A percentile compares a stretch with the other conserved stretches of the same genome.
These are phyloP conservation scores for Oehlia diaphana DNA, from an alignment of 192 early-diverging fungal species.

Conservation along the genomic window DNA sequence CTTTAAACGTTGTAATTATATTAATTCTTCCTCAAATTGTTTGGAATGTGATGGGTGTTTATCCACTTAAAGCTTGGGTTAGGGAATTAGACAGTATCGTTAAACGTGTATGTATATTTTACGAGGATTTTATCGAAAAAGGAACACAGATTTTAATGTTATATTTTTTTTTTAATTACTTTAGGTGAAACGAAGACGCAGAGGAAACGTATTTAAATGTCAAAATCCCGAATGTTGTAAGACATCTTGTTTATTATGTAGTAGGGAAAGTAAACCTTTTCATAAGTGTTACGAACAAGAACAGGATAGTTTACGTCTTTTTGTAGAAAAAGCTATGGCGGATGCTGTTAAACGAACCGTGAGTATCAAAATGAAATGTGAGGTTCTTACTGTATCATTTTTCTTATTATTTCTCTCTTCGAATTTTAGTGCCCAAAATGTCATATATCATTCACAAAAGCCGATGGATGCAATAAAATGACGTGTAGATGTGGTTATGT, in stretches of 20 bases:
- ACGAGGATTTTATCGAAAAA: background rate
- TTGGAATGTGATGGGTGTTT: constrained; percentile 14
- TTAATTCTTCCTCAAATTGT: constrained; percentile 18
- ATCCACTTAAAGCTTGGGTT: constrained; percentile 15
- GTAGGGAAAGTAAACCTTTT: constrained; percentile 39
- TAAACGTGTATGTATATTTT: constrained; percentile 14
- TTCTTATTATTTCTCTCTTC: background rate
- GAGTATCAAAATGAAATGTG: constrained; percentile 13
- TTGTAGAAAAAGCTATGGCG: constrained; percentile 63
- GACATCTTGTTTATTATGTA: constrained; percentile 48
- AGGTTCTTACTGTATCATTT: too few relatives aligned
- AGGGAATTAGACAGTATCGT: constrained; percentile 21
- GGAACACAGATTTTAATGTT: background rate
- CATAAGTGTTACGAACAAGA: constrained; percentile 54
- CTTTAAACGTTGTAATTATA: constrained; percentile 18
- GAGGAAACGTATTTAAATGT: constrained; percentile 51
- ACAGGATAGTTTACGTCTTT: constrained; percentile 52
- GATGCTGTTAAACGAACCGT: constrained; percentile 64
- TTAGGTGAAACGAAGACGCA: constrained; percentile 28
- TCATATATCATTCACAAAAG: constrained; percentile 53
- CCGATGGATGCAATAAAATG: constrained; percentile 68
- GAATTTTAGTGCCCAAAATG: constrained; percentile 54
- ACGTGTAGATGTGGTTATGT: constrained; percentile 55
- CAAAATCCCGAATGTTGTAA: constrained; percentile 46
- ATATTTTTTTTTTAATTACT: constrained; percentile 24